These are phyloP conservation scores for Penicillium sp. DNA, from an alignment of 2,329 filamentous ascomycete genomes.

Conservation along the genomic window DNA sequence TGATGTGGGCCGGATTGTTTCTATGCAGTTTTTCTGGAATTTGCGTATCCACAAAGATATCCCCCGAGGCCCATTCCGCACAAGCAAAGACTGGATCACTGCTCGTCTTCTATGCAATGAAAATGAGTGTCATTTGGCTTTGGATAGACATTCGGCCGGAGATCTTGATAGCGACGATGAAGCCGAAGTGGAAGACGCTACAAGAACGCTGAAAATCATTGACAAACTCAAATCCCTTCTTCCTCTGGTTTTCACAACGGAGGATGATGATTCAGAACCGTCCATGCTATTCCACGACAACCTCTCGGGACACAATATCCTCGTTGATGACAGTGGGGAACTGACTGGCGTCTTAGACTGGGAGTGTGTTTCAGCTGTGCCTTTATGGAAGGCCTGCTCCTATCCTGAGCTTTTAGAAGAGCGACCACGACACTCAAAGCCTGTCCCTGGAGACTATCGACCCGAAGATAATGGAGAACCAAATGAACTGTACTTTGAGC, in stretches of 20 bases:
- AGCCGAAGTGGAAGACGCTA: constrained; percentile 13
- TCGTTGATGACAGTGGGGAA: constrained; percentile 15
- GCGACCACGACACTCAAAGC: constrained; percentile 1
- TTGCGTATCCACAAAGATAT: constrained; percentile 8
- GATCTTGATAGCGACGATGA: constrained; percentile 12
- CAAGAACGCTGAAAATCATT: constrained; percentile 8
- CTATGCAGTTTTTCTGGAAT: constrained; percentile 15
- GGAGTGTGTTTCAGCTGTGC: constrained; percentile 20
- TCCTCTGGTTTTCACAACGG: constrained; percentile 4
- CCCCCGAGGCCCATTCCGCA: constrained; percentile 13
- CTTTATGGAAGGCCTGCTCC: constrained; percentile 16
- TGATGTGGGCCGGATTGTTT: constrained; percentile 15
- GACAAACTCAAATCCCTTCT: constrained; percentile 6
- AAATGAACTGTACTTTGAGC: constrained; percentile 14
- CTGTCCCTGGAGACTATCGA: constrained; percentile 4
- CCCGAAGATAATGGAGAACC: not conserved
- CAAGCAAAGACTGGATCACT: constrained; percentile 13
- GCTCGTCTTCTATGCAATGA: constrained; percentile 8
- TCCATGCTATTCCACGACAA: constrained; percentile 15
- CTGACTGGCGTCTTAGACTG: constrained; percentile 15
- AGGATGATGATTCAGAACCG: constrained; percentile 2
- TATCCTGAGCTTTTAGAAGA: constrained; percentile 10
- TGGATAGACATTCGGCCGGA: constrained; percentile 1
- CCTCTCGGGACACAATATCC: constrained; percentile 15
- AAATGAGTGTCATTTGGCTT: constrained; percentile 8